Base-by-base conservation (phyloP, 257 asterid genomes). In the Solanum bulbocastanum region DNA sequence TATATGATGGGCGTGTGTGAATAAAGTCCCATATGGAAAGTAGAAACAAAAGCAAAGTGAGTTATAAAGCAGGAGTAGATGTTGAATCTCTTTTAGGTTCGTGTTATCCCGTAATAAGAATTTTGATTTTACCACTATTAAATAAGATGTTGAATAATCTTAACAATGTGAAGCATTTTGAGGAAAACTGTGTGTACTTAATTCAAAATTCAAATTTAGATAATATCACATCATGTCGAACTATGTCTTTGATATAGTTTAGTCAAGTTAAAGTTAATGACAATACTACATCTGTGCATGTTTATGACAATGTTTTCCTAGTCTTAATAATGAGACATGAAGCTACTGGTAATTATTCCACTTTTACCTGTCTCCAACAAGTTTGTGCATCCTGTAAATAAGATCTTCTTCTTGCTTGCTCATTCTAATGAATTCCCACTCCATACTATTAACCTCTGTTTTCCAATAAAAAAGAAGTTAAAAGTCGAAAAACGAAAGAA, bases 391-490 rank as follows among this genome's bases (percentile, higher is more conserved):
- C 89, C 95, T 93, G 81, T 90, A 71, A 88, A 94, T 92, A 58
- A 94, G 92, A 58, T 94, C 98, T 72, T 90, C 94, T 90, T 94
- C 98, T 87, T 93, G 92, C 84, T 93, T 94, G 83, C 85, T 91
- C 96, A 94, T 92, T 79, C 87, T 87, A 68, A 88, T 88, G 62
- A 87, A 88, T 52, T 91, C 93, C 92, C 92, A 90, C 87, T 88
- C 93, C 42, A 82, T 81, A 84, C 92, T 92, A 87, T 92, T 92
- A 40, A 65, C 93, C 88, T 90, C 98, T 92, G 88, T 86, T 75
- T 75, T 79, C 83, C 73, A 82, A 85, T 40, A 11, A 9, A 12
- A 6, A 62, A n/a, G 2, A 66, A 9, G 5, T 42, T 16, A 27
- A 27, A 42, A 40, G 14, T 39, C 0, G 3, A 1, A 13, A 23